Percentiles rank a stretch among this genome's conserved stretches.
Evolutionary conservation across 1,284 basidiomycete genomes (phyloP).

Genomic region (Apiotrichum veenhuisii): DNA sequence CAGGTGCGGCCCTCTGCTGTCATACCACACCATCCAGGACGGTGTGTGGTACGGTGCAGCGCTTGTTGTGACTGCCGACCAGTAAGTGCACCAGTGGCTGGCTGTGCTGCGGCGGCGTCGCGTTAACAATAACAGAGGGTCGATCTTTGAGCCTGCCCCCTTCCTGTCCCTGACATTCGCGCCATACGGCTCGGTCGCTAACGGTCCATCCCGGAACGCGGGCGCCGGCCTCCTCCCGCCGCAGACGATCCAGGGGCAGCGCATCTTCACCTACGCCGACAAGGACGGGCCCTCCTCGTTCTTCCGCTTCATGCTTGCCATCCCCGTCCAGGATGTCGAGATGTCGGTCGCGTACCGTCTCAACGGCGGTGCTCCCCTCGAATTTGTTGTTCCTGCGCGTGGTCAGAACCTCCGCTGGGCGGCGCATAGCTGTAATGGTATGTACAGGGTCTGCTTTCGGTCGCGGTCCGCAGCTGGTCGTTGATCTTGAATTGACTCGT

Average conservation of each 20-base stretch:
- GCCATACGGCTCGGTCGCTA: constrained; percentile 25
- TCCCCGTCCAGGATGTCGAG: constrained; percentile 70
- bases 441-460: constrained; percentile 1
- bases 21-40: constrained; percentile 79
- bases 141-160: constrained; percentile 72
- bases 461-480: background rate
- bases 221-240: constrained; percentile 15
- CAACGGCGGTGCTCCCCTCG: constrained; percentile 70
- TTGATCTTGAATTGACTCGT: background rate
- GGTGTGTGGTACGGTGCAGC: constrained; percentile 81
- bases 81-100: constrained; percentile 19
- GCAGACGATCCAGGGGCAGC: constrained; percentile 58
- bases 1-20: constrained; percentile 71
- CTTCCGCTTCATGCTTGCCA: constrained; percentile 86
- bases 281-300: constrained; percentile 74
- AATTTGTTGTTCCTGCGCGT: constrained; percentile 78
- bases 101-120: background rate
- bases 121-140: constrained; percentile 49
- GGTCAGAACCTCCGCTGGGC: constrained; percentile 89
- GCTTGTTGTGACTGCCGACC: constrained; percentile 64
- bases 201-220: background rate
- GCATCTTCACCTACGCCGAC: constrained; percentile 75
- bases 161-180: constrained; percentile 59
- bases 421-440: constrained; percentile 60
- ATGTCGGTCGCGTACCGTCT: constrained; percentile 75